Evolutionary conservation across 2,329 filamentous ascomycete species (phyloP).

Genomic region (Colletotrichum phormii): DNA sequence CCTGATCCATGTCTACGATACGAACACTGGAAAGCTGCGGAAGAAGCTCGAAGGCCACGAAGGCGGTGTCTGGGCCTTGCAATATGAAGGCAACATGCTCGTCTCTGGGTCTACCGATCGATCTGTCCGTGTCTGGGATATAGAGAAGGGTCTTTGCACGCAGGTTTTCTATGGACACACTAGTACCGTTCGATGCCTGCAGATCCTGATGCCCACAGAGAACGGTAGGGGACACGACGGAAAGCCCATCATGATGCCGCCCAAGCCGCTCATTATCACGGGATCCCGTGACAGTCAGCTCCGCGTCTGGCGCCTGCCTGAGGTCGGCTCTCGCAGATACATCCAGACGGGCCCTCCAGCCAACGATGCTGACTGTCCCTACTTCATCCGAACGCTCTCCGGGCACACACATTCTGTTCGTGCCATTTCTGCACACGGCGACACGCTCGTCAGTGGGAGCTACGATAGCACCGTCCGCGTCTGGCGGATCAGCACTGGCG

Average conservation of each 20-base stretch:
- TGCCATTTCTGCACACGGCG: constrained; percentile 93
- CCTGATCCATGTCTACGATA: constrained; percentile 97
- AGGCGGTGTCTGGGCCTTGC: constrained; percentile 96
- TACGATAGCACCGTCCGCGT: constrained; percentile 96
- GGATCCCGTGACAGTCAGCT: constrained; percentile 95
- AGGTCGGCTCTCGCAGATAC: constrained; percentile 80
- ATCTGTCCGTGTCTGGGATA: constrained; percentile 99
- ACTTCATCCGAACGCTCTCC: constrained; percentile 87
- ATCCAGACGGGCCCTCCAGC: constrained; percentile 82
- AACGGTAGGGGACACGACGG: constrained; percentile 79
- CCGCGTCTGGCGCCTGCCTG: constrained; percentile 92
- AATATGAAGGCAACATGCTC: constrained; percentile 94
- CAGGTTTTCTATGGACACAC: constrained; percentile 98
- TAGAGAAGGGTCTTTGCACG: constrained; percentile 90
- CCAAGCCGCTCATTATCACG: constrained; percentile 95
- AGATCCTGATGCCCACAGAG: constrained; percentile 90
- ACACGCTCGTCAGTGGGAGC: constrained; percentile 96
- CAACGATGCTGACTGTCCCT: constrained; percentile 86
- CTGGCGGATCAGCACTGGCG: constrained; percentile 97
- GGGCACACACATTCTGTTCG: constrained; percentile 95
- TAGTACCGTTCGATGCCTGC: constrained; percentile 93
- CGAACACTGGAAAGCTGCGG: constrained; percentile 88
- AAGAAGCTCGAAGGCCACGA: constrained; percentile 92
- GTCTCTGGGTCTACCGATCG: constrained; percentile 97
- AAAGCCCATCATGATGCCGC: constrained; percentile 86